Percentiles rank a stretch among this genome's conserved stretches.
These are phyloP conservation scores for Aphanomyces astaci DNA, from an alignment of 352 stramenopile genomes.

Conservation along the genomic window DNA sequence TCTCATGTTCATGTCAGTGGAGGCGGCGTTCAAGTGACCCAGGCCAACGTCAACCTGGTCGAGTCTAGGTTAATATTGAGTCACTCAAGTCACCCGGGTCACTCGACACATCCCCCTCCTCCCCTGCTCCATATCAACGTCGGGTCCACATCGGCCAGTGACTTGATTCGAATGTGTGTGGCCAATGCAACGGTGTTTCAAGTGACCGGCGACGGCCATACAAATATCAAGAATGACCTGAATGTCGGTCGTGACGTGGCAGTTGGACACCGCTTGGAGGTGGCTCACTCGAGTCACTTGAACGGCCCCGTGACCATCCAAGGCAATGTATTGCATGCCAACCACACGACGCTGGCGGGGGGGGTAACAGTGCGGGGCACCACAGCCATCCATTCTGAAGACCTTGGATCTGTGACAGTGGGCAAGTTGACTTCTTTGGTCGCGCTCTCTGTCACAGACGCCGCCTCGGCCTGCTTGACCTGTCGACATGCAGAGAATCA, in stretches of 20 bases:
- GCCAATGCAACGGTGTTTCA: constrained; percentile 39
- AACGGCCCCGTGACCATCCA: not conserved
- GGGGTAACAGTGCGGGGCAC: not conserved
- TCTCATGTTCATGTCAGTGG: not conserved
- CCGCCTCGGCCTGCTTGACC: no score
- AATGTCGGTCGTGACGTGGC: not conserved
- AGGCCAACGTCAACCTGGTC: not conserved
- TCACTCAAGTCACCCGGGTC: no score
- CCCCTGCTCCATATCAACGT: constrained; percentile 40
- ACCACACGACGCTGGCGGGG: not conserved
- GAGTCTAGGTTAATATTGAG: not conserved
- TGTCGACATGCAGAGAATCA: no score
- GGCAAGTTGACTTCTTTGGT: no score
- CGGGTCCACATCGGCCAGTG: constrained; percentile 22
- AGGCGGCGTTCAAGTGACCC: not conserved
- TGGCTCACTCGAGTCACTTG: not conserved
- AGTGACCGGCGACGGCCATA: constrained; percentile 41
- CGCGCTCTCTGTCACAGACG: no score
- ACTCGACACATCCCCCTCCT: no score
- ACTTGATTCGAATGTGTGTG: constrained; percentile 45
- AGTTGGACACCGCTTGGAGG: not conserved
- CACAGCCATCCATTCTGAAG: no score
- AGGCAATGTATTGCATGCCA: not conserved
- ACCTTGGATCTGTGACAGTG: no score
- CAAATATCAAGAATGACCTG: not conserved